Conservation (phyloP, 1,139 yeast genomes). For the Sugiyamaella neomexicana region DNA sequence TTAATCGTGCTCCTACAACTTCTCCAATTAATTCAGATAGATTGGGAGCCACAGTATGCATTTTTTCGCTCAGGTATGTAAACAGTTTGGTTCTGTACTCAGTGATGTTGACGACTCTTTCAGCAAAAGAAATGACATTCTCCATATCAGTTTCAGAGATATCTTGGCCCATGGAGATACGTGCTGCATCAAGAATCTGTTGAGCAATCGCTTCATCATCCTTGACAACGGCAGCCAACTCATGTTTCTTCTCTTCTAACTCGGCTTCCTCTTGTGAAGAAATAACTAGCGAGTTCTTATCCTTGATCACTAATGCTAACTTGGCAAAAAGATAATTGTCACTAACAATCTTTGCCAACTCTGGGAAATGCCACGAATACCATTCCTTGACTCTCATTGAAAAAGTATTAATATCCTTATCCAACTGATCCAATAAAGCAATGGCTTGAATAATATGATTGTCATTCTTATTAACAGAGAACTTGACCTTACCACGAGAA, state of each 20-base stretch:
- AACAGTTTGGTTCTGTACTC: slow-evolving; percentile 89
- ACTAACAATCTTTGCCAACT: slow-evolving; percentile 90
- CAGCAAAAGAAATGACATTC: slow-evolving; percentile 87
- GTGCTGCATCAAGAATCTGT: slow-evolving; percentile 85
- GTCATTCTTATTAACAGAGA: slow-evolving; percentile 96
- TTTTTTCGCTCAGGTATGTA: slow-evolving; percentile 87
- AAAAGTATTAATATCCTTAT: slow-evolving; percentile 94
- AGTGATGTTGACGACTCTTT: slow-evolving; percentile 88
- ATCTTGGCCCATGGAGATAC: slow-evolving; percentile 99
- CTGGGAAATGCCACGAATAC: slow-evolving; percentile 99
- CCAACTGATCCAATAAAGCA: slow-evolving; percentile 93
- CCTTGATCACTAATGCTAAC: slow-evolving; percentile 78
- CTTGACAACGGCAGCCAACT: slow-evolving; percentile 80
- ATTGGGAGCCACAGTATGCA: slow-evolving; percentile 98
- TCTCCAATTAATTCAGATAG: slow-evolving; percentile 96
- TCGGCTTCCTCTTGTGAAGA: slow-evolving; percentile 60
- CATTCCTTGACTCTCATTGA: slow-evolving; percentile 99
- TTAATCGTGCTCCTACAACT: slow-evolving; percentile 96
- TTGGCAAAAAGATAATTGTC: slow-evolving; percentile 89
- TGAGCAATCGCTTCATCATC: slow-evolving; percentile 96
- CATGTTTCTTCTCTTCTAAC: slow-evolving; percentile 78
- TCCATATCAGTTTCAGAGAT: slow-evolving; percentile 90
- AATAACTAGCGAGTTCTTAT: slow-evolving; percentile 74
- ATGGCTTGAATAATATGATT: slow-evolving; percentile 98
- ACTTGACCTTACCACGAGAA: slow-evolving; percentile 98